Conservation (phyloP, 2,329 filamentous ascomycete species). For the Penicillium sp. region DNA sequence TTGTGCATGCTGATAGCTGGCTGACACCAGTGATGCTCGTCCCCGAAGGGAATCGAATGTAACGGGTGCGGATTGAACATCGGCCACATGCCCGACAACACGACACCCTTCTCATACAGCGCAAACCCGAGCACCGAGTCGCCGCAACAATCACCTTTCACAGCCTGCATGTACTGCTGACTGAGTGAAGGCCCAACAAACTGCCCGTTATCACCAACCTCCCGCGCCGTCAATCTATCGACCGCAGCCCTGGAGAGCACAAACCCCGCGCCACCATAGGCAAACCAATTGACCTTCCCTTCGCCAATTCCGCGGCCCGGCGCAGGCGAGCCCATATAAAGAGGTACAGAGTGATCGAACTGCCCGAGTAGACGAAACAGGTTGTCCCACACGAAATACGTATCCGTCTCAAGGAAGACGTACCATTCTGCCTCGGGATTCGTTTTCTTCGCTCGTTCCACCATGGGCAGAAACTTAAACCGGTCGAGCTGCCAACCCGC, state of each 20-base stretch:
- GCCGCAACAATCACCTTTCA: constrained; percentile 51
- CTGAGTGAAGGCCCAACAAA: constrained; percentile 41
- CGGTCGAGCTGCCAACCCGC: constrained; percentile 54
- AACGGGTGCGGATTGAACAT: constrained; percentile 50
- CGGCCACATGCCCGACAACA: constrained; percentile 49
- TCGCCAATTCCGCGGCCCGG: constrained; percentile 32
- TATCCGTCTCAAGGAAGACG: constrained; percentile 56
- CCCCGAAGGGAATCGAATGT: constrained; percentile 47
- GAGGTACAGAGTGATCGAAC: constrained; percentile 44
- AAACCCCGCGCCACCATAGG: constrained; percentile 50
- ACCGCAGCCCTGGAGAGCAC: constrained; percentile 48
- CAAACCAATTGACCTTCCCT: constrained; percentile 40
- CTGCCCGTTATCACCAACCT: constrained; percentile 28
- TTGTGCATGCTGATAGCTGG: constrained; percentile 52
- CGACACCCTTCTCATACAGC: constrained; percentile 45
- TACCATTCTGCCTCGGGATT: constrained; percentile 53
- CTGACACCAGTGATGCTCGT: constrained; percentile 50
- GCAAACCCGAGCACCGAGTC: constrained; percentile 52
- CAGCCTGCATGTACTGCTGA: constrained; percentile 42
- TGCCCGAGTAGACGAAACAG: constrained; percentile 50
- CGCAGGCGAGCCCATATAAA: constrained; percentile 52
- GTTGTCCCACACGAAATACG: constrained; percentile 47
- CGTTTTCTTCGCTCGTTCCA: constrained; percentile 49
- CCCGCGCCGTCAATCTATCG: constrained; percentile 37
- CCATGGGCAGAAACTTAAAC: constrained; percentile 57